Conservation (phyloP, 2,329 filamentous ascomycete species). For the Talaromyces rugulosus region DNA sequence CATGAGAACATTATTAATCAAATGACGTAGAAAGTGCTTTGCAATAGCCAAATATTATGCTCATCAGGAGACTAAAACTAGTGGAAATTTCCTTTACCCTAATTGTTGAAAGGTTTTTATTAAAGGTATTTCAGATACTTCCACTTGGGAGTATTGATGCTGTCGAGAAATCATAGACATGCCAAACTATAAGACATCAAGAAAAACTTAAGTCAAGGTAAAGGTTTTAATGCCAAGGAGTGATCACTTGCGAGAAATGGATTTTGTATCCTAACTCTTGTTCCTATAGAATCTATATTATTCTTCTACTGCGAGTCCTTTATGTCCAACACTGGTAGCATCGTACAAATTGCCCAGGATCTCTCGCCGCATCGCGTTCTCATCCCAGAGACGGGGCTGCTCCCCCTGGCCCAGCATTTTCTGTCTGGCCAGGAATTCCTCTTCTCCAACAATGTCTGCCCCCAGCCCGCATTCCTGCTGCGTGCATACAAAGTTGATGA, state of each 20-base stretch:
- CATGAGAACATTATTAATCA: background rate
- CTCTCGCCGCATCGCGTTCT: conserved; percentile 24
- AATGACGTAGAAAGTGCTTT: background rate
- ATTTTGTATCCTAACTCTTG: too few species aligned
- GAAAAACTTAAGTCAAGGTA: too few species aligned
- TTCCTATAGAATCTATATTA: too few species aligned
- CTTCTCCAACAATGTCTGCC: conserved; percentile 17
- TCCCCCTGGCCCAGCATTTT: conserved; percentile 12
- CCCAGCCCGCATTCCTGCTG: conserved; percentile 28
- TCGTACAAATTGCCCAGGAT: conserved; percentile 20
- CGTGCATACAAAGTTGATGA: conserved; percentile 23
- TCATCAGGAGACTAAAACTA: background rate
- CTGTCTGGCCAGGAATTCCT: conserved; percentile 21
- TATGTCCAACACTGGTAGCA: conserved; percentile 11
- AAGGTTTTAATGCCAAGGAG: too few species aligned
- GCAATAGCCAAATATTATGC: background rate
- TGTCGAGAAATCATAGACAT: too few species aligned
- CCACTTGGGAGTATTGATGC: too few species aligned
- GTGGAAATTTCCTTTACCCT: background rate
- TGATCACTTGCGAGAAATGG: too few species aligned
- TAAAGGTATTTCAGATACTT: too few species aligned
- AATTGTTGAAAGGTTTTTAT: background rate
- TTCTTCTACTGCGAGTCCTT: background rate
- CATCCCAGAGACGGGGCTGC: conserved; percentile 22
- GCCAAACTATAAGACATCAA: too few species aligned